phyloP scores from a whole-genome alignment of 2,329 filamentous ascomycete genomes.

The Sporothrix mexicana region DNA sequence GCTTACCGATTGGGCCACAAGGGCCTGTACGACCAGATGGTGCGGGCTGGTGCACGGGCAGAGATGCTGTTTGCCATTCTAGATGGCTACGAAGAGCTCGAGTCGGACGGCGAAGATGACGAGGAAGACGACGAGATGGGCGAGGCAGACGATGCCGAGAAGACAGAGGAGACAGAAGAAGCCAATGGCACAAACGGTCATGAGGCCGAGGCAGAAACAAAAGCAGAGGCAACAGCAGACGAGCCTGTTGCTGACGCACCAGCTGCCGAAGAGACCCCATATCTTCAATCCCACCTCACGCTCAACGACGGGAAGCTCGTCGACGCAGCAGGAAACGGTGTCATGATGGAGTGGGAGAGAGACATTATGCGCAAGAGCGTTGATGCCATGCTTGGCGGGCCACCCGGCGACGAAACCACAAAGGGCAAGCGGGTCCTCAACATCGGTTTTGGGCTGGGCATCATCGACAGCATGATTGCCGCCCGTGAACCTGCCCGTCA shows the following conservation, averaged over 20 bases:
- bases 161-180: not conserved
- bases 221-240: constrained; percentile 37
- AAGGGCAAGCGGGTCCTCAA: constrained; percentile 75
- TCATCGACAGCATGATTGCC: constrained; percentile 79
- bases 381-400: constrained; percentile 64
- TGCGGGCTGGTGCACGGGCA: constrained; percentile 88
- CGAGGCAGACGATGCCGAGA: constrained; percentile 42
- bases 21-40: constrained; percentile 78
- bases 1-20: constrained; percentile 72
- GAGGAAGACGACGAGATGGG: constrained; percentile 48
- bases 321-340: constrained; percentile 77
- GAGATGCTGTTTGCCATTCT: constrained; percentile 84
- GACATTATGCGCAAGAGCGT: constrained; percentile 83
- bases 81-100: constrained; percentile 78
- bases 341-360: constrained; percentile 95
- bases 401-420: constrained; percentile 31
- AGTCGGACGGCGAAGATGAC: constrained; percentile 59
- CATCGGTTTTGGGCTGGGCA: constrained; percentile 90
- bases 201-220: constrained; percentile 41
- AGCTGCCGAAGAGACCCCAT: constrained; percentile 59
- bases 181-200: constrained; percentile 33
- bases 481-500: constrained; percentile 70
- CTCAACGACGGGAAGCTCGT: constrained; percentile 71
- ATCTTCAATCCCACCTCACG: constrained; percentile 70
- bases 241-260: constrained; percentile 35